Percentiles rank a stretch among this genome's conserved stretches.
Conservation (phyloP, 768 basidiomycete genomes). For the Pisolithus tinctorius region DNA sequence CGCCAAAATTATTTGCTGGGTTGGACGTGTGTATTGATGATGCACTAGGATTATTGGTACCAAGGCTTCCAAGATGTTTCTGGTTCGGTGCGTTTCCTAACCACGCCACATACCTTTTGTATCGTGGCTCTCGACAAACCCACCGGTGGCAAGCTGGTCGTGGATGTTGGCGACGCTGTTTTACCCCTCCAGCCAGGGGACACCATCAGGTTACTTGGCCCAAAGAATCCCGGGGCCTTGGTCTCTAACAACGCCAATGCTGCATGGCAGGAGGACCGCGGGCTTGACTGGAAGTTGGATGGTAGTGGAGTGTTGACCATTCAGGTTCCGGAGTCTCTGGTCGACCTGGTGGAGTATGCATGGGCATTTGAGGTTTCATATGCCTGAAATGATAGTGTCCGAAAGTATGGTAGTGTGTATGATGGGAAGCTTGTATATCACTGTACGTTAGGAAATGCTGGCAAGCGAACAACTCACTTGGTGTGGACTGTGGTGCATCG, state of each 20-base stretch:
- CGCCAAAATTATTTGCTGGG: constrained; percentile 7
- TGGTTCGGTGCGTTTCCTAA: constrained; percentile 38
- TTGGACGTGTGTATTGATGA: background rate
- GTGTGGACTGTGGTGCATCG: no score
- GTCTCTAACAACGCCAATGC: background rate
- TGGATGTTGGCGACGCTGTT: constrained; percentile 28
- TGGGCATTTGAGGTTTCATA: constrained; percentile 39
- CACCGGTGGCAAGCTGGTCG: constrained; percentile 22
- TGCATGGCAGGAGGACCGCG: background rate
- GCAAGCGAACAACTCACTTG: no score
- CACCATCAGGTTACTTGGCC: constrained; percentile 34
- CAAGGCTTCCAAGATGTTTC: constrained; percentile 33
- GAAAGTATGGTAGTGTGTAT: no score
- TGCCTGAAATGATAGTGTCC: background rate
- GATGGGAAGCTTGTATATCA: no score
- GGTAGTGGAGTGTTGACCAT: constrained; percentile 25
- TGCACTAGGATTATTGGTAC: constrained; percentile 41
- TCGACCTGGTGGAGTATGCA: constrained; percentile 25
- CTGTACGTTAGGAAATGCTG: no score
- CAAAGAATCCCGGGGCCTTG: constrained; percentile 6
- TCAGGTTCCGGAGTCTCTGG: constrained; percentile 19
- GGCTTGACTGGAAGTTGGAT: constrained; percentile 28
- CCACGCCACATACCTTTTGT: constrained; percentile 45
- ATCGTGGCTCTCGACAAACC: constrained; percentile 39
- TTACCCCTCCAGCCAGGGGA: constrained; percentile 41